Conservation (phyloP, 352 stramenopile species). For the Pythium aquatile region DNA sequence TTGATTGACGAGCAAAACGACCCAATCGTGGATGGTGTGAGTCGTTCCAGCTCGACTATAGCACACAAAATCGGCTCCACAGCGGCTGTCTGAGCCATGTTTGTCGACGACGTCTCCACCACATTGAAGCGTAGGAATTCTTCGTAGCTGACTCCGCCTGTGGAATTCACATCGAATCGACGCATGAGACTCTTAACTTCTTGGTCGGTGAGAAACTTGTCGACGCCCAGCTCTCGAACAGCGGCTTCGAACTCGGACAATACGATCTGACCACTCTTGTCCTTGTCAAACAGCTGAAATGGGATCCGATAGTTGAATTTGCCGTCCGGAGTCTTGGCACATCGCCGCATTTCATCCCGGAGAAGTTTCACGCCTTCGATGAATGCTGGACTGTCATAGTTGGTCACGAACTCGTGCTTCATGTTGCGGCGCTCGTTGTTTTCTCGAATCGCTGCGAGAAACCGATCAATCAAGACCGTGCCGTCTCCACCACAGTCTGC, state of each 20-base stretch:
- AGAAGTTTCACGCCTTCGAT: conserved; percentile 70
- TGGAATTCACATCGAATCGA: conserved; percentile 66
- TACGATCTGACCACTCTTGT: conserved; percentile 62
- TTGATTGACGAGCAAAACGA: conserved; percentile 70
- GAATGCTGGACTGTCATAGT: conserved; percentile 78
- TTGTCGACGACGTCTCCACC: conserved; percentile 54
- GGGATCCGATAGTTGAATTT: conserved; percentile 73
- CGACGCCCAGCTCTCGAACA: conserved; percentile 67
- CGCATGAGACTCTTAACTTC: conserved; percentile 82
- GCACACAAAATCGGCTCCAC: conserved; percentile 45
- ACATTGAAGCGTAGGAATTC: conserved; percentile 82
- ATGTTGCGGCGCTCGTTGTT: conserved; percentile 76
- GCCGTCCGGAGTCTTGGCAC: conserved; percentile 75
- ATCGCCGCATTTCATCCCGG: conserved; percentile 69
- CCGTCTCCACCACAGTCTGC: conserved; percentile 71
- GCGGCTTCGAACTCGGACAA: conserved; percentile 71
- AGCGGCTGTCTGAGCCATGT: conserved; percentile 13
- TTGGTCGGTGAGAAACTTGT: conserved; percentile 68
- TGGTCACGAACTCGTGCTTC: conserved; percentile 81
- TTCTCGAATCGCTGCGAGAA: conserved; percentile 62
- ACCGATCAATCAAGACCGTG: conserved; percentile 69
- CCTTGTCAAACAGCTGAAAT: conserved; percentile 74
- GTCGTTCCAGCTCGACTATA: conserved; percentile 47
- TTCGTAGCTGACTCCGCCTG: conserved; percentile 65
- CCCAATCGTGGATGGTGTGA: conserved; percentile 39